Evolutionary conservation across 2,329 filamentous ascomycete genomes (phyloP).

Genomic region (Sphaerulina musiva): DNA sequence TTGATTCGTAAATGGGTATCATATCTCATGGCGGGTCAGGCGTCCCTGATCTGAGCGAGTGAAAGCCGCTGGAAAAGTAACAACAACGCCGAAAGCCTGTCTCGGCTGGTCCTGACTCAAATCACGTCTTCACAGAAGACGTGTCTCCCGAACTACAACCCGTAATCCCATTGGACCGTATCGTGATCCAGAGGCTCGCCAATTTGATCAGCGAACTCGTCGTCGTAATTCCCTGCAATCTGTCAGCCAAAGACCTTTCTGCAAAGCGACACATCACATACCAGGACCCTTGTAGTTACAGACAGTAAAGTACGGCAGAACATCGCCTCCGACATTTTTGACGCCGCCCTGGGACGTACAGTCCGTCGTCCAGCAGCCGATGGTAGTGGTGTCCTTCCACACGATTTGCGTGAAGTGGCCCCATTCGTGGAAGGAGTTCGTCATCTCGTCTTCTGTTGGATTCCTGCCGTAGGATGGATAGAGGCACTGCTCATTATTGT

Average conservation of each 20-base stretch:
- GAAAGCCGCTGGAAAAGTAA: not conserved
- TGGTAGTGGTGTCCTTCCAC: conserved; percentile 55
- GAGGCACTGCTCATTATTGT: conserved; percentile 66
- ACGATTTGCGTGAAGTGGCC: conserved; percentile 71
- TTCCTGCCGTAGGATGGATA: conserved; percentile 37
- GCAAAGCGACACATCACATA: conserved; percentile 38
- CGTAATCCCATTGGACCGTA: conserved; percentile 5
- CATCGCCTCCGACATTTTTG: conserved; percentile 35
- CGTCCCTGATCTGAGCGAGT: not conserved
- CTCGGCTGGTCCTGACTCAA: not conserved
- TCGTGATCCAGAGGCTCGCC: conserved; percentile 2
- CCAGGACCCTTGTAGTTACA: conserved; percentile 77
- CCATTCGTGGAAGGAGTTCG: conserved; percentile 55
- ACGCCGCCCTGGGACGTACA: conserved; percentile 46
- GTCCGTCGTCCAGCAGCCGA: conserved; percentile 56
- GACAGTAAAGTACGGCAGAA: conserved; percentile 61
- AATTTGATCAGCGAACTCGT: conserved; percentile 14
- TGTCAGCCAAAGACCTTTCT: not conserved
- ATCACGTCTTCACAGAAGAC: not conserved
- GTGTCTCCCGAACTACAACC: too few relatives aligned
- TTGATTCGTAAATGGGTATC: not conserved
- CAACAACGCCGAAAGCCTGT: not conserved
- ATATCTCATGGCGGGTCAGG: not conserved
- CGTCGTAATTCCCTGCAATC: conserved; percentile 14
- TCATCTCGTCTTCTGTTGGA: conserved; percentile 42